Evolutionary conservation across 225 moss, liverwort and hornwort species (phyloP), one percentile per base, ranked within the genome.

Genomic region (Lunularia cruciata): DNA sequence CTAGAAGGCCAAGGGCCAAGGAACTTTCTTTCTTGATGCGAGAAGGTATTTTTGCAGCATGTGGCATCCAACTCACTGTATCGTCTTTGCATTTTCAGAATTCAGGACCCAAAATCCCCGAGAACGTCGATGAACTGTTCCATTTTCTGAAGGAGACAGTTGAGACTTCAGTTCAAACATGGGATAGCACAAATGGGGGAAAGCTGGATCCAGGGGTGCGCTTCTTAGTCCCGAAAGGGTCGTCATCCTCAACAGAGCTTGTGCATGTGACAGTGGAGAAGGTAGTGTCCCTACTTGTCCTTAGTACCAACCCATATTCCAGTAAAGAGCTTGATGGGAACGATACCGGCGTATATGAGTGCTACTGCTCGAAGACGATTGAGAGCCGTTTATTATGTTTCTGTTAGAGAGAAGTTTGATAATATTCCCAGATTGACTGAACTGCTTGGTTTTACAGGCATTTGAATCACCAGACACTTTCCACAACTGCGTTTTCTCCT

Each of bases 401-500:
- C 56, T 10, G 31, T 27, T 0, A 0, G 32, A 3, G 0, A 20
- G 19, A 22, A 6, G 3, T 20, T 18, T 18, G 8, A 22, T 20
- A 0, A 51, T 57, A 4, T n/a, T n/a, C n/a, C n/a, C n/a, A 31
- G 16, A 57, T 18, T 57, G 56, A 57, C 30, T 16, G 5, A 16
- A 14, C 5, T 60, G 49, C n/a, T 76, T 63, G 26, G 16, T 63
- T 47, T 35, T 63, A 60, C 90, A 95, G 95, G 95, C 90, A 49
- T 95, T 95, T 75, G 92, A 95, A 71, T 92, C 95, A 70, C 95
- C 95, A 13, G 95, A 92, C 77, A 95, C 95, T 34, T 78, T 87
- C 38, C 82, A 82, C 73, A 87, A 84, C 60, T 92, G 89, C 70
- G 84, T 82, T 12, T 74, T 80, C 73, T 92, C 92, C 57, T 86